phyloP scores from a whole-genome alignment of 768 basidiomycete species.

The Leccinum ochraceum region DNA sequence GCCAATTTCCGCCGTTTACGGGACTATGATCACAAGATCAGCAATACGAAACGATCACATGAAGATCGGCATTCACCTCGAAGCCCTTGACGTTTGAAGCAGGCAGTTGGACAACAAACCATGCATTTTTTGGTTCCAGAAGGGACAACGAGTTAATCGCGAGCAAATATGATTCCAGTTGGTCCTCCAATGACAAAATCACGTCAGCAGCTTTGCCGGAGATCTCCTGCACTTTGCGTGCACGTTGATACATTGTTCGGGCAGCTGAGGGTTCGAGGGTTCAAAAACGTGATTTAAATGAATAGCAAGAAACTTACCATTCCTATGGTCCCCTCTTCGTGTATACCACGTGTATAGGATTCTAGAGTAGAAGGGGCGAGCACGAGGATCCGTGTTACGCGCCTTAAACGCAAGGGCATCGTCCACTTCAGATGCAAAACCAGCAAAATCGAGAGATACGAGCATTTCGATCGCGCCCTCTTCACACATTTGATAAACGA shows the following conservation, averaged over 20 bases:
- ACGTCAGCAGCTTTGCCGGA: constrained; percentile 37
- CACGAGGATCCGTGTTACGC: constrained; percentile 87
- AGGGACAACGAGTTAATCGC: constrained; percentile 89
- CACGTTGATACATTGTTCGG: constrained; percentile 90
- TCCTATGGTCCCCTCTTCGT: constrained; percentile 84
- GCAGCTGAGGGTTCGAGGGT: constrained; percentile 59
- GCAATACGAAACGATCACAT: constrained; percentile 17
- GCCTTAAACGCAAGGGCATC: constrained; percentile 88
- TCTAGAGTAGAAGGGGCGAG: constrained; percentile 81
- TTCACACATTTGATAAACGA: constrained; percentile 94
- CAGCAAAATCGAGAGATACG: constrained; percentile 81
- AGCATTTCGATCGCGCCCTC: constrained; percentile 77
- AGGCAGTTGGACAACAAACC: constrained; percentile 70
- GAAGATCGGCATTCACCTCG: constrained; percentile 39
- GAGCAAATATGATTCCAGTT: constrained; percentile 77
- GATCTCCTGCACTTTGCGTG: constrained; percentile 65
- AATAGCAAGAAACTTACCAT: constrained; percentile 57
- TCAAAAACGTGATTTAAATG: constrained; percentile 19
- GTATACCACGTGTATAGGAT: constrained; percentile 96
- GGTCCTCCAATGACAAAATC: constrained; percentile 58
- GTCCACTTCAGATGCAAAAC: constrained; percentile 85
- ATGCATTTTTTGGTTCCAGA: constrained; percentile 77
- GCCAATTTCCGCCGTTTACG: constrained; percentile 73
- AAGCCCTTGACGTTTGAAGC: constrained; percentile 46
- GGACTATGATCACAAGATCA: constrained; percentile 41